Base-by-base conservation (phyloP, 108 stramenopile species). In the Fragilariopsis cylindrus region DNA sequence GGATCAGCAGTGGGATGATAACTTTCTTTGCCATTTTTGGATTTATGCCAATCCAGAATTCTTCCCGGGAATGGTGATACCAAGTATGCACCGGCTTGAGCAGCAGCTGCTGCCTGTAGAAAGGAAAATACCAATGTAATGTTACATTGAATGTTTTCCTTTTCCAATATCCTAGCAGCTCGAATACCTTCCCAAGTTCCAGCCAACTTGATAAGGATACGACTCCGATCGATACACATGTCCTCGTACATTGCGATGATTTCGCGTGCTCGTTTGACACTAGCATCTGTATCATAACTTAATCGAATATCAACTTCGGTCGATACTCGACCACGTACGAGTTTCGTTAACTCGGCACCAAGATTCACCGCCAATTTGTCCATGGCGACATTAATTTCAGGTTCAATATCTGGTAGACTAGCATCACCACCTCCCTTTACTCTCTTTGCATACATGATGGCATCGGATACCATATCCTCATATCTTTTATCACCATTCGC, bases 101-200 rank as follows among this genome's bases (percentile, higher is more conserved):
- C 99, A 45, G 91, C 89, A 1, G 98, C 99, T 11, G 88, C 96
- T 4, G 97, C 99, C 83, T 98, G 98, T n/a, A 92, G 63, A 55
- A 98, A 87, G 56, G 85, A 88, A 85, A 98, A 99, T 39, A 99
- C 81, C 21, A 98, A 85, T 5, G 99, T 99, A 55, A 99, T 82
- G 82, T 99, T 98, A 82, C 97, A 98, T 63, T 83, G 81, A 66
- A 99, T 97, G 49, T 96, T 97, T 75, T 98, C 94, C 75, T 85
- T 75, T 85, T 98, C 93, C 69, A 99, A 84, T 42, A 87, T 76
- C 77, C 90, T 82, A 48, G 95, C 95, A 2, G 98, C 98, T 73
- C 88, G 92, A 74, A 99, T 97, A 40, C 98, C 98, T 75, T 99
- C 99, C 98, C 97, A 99, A 47, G 99, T 99, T 46, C 92, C 96